Evolutionary conservation across 78 protist genomes (phyloP).

Genomic region (Anaeramoeba flamelloides): DNA sequence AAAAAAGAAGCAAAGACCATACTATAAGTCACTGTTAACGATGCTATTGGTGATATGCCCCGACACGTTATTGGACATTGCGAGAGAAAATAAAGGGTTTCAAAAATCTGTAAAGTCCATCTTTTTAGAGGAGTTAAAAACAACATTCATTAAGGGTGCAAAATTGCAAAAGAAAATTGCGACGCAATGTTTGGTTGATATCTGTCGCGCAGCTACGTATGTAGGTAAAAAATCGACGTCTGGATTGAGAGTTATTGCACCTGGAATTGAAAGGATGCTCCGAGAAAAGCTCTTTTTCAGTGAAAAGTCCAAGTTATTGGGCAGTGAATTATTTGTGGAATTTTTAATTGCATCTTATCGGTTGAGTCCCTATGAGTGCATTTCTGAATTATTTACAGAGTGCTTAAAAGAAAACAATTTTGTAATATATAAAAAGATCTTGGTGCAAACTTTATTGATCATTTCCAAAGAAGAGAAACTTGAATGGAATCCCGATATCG

Average conservation of each 20-base stretch:
- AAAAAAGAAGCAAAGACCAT: constrained; percentile 24
- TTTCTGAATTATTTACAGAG: too few species aligned
- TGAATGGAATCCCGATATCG: neutral
- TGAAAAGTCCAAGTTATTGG: too few species aligned
- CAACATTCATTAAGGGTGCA: constrained; percentile 11
- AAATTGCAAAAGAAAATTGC: constrained; percentile 27
- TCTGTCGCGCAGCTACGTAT: constrained; percentile 43
- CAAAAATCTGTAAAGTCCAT: constrained; percentile 5
- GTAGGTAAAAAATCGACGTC: constrained; percentile 34
- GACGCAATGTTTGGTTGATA: constrained; percentile 32
- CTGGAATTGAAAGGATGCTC: too few species aligned
- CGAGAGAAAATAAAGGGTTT: neutral
- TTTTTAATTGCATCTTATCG: too few species aligned
- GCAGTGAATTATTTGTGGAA: too few species aligned
- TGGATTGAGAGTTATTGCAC: constrained; percentile 34
- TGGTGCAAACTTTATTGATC: neutral
- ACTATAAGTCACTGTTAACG: constrained; percentile 30
- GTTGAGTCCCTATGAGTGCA: too few species aligned
- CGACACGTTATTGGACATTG: constrained; percentile 22
- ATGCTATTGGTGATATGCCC: constrained; percentile 41
- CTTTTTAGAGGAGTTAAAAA: constrained; percentile 24
- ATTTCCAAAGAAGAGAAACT: neutral
- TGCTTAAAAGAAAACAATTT: too few species aligned
- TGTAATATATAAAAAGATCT: too few species aligned
- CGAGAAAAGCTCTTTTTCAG: too few species aligned